These are phyloP conservation scores for Phoenix dactylifera DNA, from an alignment of 176 grass and related monocot species.

Conservation along the genomic window DNA sequence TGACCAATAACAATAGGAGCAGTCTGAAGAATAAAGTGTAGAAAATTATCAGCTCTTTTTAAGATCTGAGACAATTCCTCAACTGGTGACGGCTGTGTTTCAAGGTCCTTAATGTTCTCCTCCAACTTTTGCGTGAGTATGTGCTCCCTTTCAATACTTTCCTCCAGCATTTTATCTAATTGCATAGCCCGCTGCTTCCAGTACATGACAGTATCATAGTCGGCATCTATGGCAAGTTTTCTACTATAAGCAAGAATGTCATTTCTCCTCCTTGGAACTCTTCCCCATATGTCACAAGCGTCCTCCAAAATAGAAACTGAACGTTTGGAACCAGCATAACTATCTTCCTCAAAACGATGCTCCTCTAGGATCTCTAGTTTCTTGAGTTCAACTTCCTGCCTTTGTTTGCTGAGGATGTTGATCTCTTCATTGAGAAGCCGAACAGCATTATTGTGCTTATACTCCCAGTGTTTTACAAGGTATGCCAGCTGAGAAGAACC, in stretches of 20 bases:
- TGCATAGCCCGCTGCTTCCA: slow-evolving; percentile 55
- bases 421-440: slow-evolving; percentile 61
- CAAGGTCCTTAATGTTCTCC: slow-evolving; percentile 50
- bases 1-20: slow-evolving; percentile 91
- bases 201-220: slow-evolving; percentile 34
- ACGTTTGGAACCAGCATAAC: slow-evolving; percentile 42
- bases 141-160: slow-evolving; percentile 65
- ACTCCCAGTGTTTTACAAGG: slow-evolving; percentile 64
- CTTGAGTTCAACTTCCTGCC: slow-evolving; percentile 72
- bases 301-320: slow-evolving; percentile 77
- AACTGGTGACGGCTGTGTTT: slow-evolving; percentile 44
- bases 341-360: slow-evolving; percentile 55
- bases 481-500: slow-evolving; percentile 49
- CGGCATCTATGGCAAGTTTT: slow-evolving; percentile 60
- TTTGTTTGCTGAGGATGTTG: slow-evolving; percentile 45
- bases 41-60: slow-evolving; percentile 85
- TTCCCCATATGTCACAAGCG: slow-evolving; percentile 62
- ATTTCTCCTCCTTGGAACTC: slow-evolving; percentile 25
- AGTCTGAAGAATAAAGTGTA: slow-evolving; percentile 92
- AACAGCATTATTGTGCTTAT: slow-evolving; percentile 35
- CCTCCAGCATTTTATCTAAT: slow-evolving; percentile 51
- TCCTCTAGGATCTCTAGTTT: slow-evolving; percentile 71
- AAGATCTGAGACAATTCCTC: slow-evolving; percentile 79
- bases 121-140: slow-evolving; percentile 46
- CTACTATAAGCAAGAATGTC: slow-evolving; percentile 35